Conservation (phyloP, 257 asterid species). For the Scutellaria barbata region DNA sequence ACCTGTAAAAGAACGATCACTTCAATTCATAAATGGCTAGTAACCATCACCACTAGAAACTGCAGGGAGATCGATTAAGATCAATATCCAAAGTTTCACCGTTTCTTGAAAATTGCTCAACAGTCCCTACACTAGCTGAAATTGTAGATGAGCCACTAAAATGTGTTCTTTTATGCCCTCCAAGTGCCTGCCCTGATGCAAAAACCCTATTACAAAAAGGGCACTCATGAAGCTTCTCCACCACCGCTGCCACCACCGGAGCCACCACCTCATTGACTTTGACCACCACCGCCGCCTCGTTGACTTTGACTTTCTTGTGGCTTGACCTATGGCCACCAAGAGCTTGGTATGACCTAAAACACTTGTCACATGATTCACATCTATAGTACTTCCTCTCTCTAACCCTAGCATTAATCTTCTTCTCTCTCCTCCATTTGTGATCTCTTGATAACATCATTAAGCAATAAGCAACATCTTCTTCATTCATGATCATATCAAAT, state of each 20-base stretch:
- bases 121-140: background rate
- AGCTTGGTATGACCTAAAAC: conserved; percentile 80
- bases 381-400: conserved; percentile 51
- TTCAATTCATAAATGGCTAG: conserved; percentile 24
- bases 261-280: background rate
- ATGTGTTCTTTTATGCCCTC: conserved; percentile 88
- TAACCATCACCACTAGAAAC: background rate
- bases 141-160: conserved; percentile 37
- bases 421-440: conserved; percentile 46
- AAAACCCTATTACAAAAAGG: conserved; percentile 72
- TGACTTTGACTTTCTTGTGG: conserved; percentile 59
- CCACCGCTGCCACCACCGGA: conserved; percentile 27
- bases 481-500: conserved; percentile 10
- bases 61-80: conserved; percentile 74
- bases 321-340: conserved; percentile 87
- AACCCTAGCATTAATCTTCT: conserved; percentile 25
- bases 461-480: conserved; percentile 70
- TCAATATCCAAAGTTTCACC: conserved; percentile 51
- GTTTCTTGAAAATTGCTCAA: conserved; percentile 40
- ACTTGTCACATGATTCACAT: conserved; percentile 69
- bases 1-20: background rate
- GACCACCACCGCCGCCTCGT: background rate
- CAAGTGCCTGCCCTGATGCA: conserved; percentile 85
- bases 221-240: conserved; percentile 64
- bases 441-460: conserved; percentile 82